Percentiles rank a stretch among this genome's conserved stretches.
Evolutionary conservation across 1,284 basidiomycete genomes (phyloP).

Genomic region (Takashimella tepidaria): DNA sequence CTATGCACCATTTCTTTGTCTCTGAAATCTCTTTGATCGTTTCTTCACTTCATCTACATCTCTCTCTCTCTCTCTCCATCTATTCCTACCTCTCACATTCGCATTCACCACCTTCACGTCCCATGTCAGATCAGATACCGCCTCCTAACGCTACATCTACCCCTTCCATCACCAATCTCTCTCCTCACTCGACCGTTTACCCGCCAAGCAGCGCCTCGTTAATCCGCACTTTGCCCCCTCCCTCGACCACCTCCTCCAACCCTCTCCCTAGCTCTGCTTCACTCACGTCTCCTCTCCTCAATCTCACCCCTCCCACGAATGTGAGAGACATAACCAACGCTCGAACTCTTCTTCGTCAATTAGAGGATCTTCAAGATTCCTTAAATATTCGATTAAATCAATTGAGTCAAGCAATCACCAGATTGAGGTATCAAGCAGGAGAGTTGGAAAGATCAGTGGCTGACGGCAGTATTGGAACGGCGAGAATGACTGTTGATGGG

Average conservation of each 20-base stretch:
- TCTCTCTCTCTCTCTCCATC: no score
- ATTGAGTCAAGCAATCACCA: constrained; percentile 25
- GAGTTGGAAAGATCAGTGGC: constrained; percentile 24
- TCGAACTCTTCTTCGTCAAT: constrained; percentile 18
- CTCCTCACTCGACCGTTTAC: no score
- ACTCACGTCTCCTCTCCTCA: background rate
- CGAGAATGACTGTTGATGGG: background rate
- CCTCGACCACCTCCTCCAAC: background rate
- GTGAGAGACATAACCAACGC: constrained; percentile 14
- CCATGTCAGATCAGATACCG: no score
- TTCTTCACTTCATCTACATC: no score
- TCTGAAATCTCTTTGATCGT: no score
- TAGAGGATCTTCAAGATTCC: constrained; percentile 31
- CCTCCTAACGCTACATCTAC: no score
- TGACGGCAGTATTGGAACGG: background rate
- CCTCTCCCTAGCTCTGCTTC: background rate
- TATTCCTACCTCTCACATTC: no score
- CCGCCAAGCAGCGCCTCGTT: no score
- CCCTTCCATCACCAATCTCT: no score
- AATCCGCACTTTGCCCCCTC: no score
- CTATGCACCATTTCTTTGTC: no score
- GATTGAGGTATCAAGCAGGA: constrained; percentile 25
- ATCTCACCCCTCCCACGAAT: background rate
- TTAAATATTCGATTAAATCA: constrained; percentile 26
- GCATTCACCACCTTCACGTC: no score